Evolutionary conservation across 306 rosid species (phyloP).

Genomic region (Ochetophila trinervis): DNA sequence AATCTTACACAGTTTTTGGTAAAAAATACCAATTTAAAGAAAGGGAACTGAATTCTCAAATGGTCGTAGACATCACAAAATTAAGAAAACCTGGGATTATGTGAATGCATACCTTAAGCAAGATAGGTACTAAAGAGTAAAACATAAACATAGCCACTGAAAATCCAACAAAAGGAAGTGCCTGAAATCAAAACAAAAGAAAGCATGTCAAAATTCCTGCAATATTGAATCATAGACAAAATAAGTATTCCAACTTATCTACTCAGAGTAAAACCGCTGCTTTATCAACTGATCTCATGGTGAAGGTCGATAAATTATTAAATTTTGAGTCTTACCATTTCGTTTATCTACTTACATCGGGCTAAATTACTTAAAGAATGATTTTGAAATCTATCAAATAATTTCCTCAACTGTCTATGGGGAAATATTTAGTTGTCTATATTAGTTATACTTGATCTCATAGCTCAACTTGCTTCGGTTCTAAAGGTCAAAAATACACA

Average conservation of each 20-base stretch:
- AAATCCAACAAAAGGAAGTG: slow-evolving; percentile 83
- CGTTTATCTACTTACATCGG: not conserved
- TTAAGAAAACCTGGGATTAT: slow-evolving; percentile 8
- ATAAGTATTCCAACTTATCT: not conserved
- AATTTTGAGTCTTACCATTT: not conserved
- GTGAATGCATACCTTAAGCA: slow-evolving; percentile 69
- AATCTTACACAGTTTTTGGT: no score
- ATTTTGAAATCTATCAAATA: not conserved
- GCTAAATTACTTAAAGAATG: not conserved
- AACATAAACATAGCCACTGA: slow-evolving; percentile 86
- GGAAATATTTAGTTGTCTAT: not conserved
- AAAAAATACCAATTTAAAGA: no score
- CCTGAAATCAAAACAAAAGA: slow-evolving; percentile 53
- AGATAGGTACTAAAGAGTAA: slow-evolving; percentile 82
- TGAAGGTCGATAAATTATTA: not conserved
- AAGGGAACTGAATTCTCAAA: no score
- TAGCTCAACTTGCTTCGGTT: not conserved
- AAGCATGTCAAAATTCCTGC: not conserved
- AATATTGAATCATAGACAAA: not conserved
- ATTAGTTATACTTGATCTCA: not conserved
- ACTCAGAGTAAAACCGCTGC: not conserved
- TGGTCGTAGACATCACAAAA: not conserved
- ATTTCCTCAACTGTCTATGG: not conserved
- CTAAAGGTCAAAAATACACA: not conserved
- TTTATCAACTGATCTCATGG: no score